Conservation (phyloP, 345 rosid species). For the Eutrema japonicum region DNA sequence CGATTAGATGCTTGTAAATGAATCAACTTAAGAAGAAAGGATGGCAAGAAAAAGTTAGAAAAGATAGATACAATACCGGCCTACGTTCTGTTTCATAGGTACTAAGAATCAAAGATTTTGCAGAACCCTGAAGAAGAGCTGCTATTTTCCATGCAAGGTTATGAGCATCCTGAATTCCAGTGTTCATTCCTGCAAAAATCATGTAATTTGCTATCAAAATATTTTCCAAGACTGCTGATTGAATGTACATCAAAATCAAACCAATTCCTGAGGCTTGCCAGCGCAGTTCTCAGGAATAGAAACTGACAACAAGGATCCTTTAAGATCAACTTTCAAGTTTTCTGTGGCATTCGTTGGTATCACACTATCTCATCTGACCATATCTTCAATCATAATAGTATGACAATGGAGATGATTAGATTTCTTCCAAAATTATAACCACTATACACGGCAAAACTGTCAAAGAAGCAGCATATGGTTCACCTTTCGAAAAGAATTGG, state of each 20-base stretch:
- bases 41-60: slow-evolving; percentile 1
- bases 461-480: slow-evolving; percentile 12
- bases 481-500: background rate
- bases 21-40: slow-evolving; percentile 21
- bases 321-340: background rate
- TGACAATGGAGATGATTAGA: background rate
- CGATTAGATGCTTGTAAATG: slow-evolving; percentile 30
- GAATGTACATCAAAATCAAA: background rate
- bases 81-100: slow-evolving; percentile 87
- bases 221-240: slow-evolving; percentile 21
- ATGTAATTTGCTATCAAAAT: slow-evolving; percentile 25
- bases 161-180: slow-evolving; percentile 96
- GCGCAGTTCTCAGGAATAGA: background rate
- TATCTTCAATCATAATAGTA: slow-evolving; percentile 1
- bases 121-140: slow-evolving; percentile 58
- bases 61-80: slow-evolving; percentile 64
- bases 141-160: slow-evolving; percentile 98
- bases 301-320: background rate
- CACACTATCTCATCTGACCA: background rate
- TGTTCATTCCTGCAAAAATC: slow-evolving; percentile 80
- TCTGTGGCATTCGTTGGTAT: background rate
- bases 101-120: slow-evolving; percentile 65
- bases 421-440: background rate
- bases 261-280: background rate
- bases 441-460: slow-evolving; percentile 13